Percentiles rank a stretch among this genome's conserved stretches.
Conservation (phyloP, 345 rosid genomes). For the Lumnitzera littorea region DNA sequence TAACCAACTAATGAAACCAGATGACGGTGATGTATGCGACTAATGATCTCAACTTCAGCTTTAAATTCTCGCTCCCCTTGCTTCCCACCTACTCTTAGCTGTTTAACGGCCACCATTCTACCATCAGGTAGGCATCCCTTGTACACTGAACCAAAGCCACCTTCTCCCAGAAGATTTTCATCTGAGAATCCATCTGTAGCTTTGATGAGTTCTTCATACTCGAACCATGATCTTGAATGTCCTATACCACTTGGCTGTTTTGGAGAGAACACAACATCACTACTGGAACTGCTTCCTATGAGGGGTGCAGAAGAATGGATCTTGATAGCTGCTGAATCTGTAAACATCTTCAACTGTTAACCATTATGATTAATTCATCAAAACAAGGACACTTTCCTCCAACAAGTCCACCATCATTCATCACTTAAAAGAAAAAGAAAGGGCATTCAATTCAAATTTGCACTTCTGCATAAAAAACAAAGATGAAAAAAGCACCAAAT, state of each 20-base stretch:
- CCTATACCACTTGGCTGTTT: slow-evolving; percentile 63
- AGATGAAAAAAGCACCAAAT: neutral
- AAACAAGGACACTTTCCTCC: neutral
- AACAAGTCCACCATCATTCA: neutral
- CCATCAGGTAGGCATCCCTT: slow-evolving; percentile 83
- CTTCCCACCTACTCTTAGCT: slow-evolving; percentile 70
- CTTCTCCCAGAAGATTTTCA: slow-evolving; percentile 82
- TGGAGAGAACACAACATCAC: slow-evolving; percentile 35
- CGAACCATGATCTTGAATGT: slow-evolving; percentile 62
- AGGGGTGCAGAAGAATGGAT: slow-evolving; percentile 58
- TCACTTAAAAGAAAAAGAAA: neutral
- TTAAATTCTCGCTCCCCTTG: slow-evolving; percentile 94
- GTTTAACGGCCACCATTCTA: slow-evolving; percentile 83
- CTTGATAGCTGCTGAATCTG: slow-evolving; percentile 53
- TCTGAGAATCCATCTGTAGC: slow-evolving; percentile 78
- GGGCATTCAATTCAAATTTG: too few species aligned
- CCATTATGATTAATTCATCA: too few species aligned
- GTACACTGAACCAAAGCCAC: slow-evolving; percentile 88
- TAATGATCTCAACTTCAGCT: slow-evolving; percentile 90
- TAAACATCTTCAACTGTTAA: slow-evolving; percentile 14
- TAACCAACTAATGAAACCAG: slow-evolving; percentile 92
- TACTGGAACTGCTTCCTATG: slow-evolving; percentile 54
- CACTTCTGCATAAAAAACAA: too few species aligned
- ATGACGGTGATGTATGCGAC: slow-evolving; percentile 90
- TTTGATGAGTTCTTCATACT: slow-evolving; percentile 58